A percentile compares a stretch with the other conserved stretches of the same genome.
Conservation (phyloP, 768 basidiomycete species). For the Kwoniella dendrophila region DNA sequence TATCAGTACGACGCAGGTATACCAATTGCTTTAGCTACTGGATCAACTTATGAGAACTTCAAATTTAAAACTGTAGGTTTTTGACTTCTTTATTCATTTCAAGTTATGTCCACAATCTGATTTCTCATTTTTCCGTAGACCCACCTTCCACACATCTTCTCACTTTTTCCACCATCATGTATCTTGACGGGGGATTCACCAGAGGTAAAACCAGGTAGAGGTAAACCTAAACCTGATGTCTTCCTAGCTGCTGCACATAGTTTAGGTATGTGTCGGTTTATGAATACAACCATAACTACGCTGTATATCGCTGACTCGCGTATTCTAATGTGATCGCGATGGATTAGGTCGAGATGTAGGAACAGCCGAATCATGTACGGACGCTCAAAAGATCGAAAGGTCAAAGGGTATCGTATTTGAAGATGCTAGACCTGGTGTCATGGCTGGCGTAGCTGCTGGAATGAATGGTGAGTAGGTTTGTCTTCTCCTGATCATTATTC, state of each 20-base stretch:
- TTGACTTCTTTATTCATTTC: not conserved
- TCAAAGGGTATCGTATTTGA: slow-evolving; percentile 51
- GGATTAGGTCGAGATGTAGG: slow-evolving; percentile 49
- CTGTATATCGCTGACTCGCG: not conserved
- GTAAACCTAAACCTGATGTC: slow-evolving; percentile 54
- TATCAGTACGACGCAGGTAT: slow-evolving; percentile 48
- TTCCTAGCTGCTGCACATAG: slow-evolving; percentile 53
- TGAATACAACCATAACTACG: not conserved
- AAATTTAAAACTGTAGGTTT: slow-evolving; percentile 47
- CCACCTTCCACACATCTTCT: slow-evolving; percentile 53
- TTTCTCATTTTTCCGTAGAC: slow-evolving; percentile 21
- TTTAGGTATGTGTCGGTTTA: slow-evolving; percentile 36
- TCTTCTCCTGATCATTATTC: too few species aligned
- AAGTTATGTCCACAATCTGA: not conserved
- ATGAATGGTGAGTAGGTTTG: slow-evolving; percentile 53
- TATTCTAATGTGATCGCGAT: not conserved
- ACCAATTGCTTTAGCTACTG: slow-evolving; percentile 53
- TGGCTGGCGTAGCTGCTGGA: slow-evolving; percentile 53
- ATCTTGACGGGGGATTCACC: slow-evolving; percentile 54
- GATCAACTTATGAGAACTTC: slow-evolving; percentile 40
- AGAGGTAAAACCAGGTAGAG: slow-evolving; percentile 49
- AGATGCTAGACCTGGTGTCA: slow-evolving; percentile 53
- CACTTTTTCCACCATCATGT: slow-evolving; percentile 42
- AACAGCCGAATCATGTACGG: slow-evolving; percentile 37
- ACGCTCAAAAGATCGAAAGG: slow-evolving; percentile 41